Evolutionary conservation across 192 early-diverging fungal genomes (phyloP).

Genomic region (Coemansia asiatica): DNA sequence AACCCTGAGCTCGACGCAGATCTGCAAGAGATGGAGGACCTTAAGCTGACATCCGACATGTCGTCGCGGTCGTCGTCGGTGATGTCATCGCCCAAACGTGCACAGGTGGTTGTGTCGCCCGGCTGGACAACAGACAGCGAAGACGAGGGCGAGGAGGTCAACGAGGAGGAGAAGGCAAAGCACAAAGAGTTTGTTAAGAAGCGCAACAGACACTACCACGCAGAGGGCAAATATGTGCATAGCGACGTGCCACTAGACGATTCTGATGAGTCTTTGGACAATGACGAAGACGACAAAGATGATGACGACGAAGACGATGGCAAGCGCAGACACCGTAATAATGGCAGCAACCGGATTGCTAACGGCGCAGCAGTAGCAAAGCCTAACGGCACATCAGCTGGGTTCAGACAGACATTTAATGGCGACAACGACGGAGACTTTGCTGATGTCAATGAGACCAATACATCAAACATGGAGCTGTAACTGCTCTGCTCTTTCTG

Average conservation of each 20-base stretch:
- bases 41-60: slow-evolving; percentile 34
- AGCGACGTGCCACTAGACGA: slow-evolving; percentile 53
- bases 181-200: slow-evolving; percentile 74
- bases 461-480: slow-evolving; percentile 27
- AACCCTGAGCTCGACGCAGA: slow-evolving; percentile 76
- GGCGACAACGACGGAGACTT: slow-evolving; percentile 2
- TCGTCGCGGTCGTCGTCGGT: slow-evolving; percentile 50
- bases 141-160: slow-evolving; percentile 35
- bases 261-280: slow-evolving; percentile 57
- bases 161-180: slow-evolving; percentile 53
- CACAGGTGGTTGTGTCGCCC: slow-evolving; percentile 39
- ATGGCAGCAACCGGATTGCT: background rate
- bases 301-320: slow-evolving; percentile 18
- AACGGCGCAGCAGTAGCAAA: background rate
- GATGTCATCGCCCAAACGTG: slow-evolving; percentile 58
- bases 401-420: slow-evolving; percentile 18
- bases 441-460: slow-evolving; percentile 19
- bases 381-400: slow-evolving; percentile 3
- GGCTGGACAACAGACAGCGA: slow-evolving; percentile 51
- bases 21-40: slow-evolving; percentile 45
- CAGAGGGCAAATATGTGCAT: slow-evolving; percentile 53
- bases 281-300: slow-evolving; percentile 37
- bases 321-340: slow-evolving; percentile 1
- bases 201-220: slow-evolving; percentile 84
- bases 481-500: slow-evolving; percentile 9